Percentiles rank a stretch among this genome's conserved stretches.
Conservation (phyloP, 805 yeast genomes). For the Candida nanaspora region DNA sequence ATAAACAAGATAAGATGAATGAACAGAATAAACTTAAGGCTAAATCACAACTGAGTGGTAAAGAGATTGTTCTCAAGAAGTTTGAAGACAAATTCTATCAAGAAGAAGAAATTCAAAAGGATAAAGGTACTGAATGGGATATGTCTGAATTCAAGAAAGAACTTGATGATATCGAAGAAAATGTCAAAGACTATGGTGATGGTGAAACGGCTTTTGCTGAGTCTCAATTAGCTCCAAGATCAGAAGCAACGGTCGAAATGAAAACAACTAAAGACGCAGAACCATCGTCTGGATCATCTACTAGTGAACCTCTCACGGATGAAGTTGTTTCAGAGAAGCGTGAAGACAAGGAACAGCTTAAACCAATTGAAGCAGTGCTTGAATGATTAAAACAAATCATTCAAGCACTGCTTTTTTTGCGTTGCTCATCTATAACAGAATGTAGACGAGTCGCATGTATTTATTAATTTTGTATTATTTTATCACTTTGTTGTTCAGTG, state of each 20-base stretch:
- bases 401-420: too few species aligned
- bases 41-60: conserved; percentile 54
- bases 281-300: too few species aligned
- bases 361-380: too few species aligned
- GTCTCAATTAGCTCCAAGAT: conserved; percentile 12
- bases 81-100: conserved; percentile 47
- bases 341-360: not conserved
- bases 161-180: conserved; percentile 42
- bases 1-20: conserved; percentile 47
- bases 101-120: conserved; percentile 42
- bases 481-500: not conserved
- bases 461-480: not conserved
- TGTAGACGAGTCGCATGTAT: too few species aligned
- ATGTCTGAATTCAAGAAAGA: conserved; percentile 49
- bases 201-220: conserved; percentile 37
- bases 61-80: conserved; percentile 58
- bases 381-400: too few species aligned
- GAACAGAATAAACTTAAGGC: conserved; percentile 21
- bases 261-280: not conserved
- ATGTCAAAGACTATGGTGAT: conserved; percentile 69
- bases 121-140: conserved; percentile 46
- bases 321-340: not conserved
- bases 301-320: not conserved
- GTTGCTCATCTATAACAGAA: too few species aligned
- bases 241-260: not conserved